Conservation (phyloP, 2,329 filamentous ascomycete species). For the Phialophora chinensis region DNA sequence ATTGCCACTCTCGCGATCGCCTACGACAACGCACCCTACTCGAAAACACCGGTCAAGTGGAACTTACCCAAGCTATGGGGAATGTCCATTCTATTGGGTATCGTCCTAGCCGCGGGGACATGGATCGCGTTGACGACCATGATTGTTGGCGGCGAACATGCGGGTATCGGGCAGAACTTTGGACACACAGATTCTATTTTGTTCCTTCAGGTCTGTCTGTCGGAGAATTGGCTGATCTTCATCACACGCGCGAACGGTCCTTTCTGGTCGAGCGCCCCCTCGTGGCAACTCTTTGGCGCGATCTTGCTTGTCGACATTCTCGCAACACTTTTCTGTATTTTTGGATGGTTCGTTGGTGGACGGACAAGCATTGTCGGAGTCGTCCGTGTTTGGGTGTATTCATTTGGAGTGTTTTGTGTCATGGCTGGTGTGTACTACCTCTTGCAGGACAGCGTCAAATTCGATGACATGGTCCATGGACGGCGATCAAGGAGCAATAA, state of each 20-base stretch:
- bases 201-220: slow-evolving; percentile 88
- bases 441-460: slow-evolving; percentile 78
- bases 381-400: slow-evolving; percentile 89
- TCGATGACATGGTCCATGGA: slow-evolving; percentile 93
- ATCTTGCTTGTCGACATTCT: slow-evolving; percentile 82
- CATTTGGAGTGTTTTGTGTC: slow-evolving; percentile 85
- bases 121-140: slow-evolving; percentile 92
- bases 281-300: slow-evolving; percentile 80
- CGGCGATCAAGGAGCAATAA: slow-evolving; percentile 73
- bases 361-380: slow-evolving; percentile 79
- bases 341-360: slow-evolving; percentile 77
- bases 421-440: slow-evolving; percentile 81
- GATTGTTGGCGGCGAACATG: slow-evolving; percentile 68
- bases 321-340: slow-evolving; percentile 83
- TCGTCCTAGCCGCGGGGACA: slow-evolving; percentile 80
- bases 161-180: slow-evolving; percentile 88
- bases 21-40: slow-evolving; percentile 90
- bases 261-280: slow-evolving; percentile 88
- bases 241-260: slow-evolving; percentile 92
- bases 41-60: slow-evolving; percentile 88
- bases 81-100: slow-evolving; percentile 82
- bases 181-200: slow-evolving; percentile 81
- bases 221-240: slow-evolving; percentile 96
- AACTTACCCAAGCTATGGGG: slow-evolving; percentile 94
- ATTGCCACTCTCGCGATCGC: slow-evolving; percentile 90